Base-by-base conservation (phyloP, 306 rosid genomes). In the Psophocarpus tetragonolobus region DNA sequence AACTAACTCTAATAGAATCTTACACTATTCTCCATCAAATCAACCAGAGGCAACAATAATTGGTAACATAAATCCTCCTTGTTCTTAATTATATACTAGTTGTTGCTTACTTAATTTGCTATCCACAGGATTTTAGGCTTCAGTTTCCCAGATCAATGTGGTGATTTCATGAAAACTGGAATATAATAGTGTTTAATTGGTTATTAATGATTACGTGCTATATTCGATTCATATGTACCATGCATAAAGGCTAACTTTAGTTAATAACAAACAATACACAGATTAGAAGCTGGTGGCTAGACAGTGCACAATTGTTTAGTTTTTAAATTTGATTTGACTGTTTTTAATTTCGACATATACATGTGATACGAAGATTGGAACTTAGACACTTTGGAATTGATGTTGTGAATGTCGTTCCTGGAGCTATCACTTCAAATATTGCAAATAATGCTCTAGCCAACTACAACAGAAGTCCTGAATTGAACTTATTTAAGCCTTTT, bases 391-490 rank as follows among this genome's bases (percentile, higher is more conserved):
- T 89, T 4, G 97, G 97, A 69, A 93, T 93, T 67, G 84, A 90
- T 64, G 97, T 93, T 73, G 87, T 93, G 48, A 86, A 83, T 36
- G 92, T 93, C 58, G 94, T 87, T 57, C 97, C 98, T 3, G 98
- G 98, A 68, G 94, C 86, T 48, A 65, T 91, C 44, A 91, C 45
- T 73, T 93, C 98, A 38, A 93, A 93, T 70, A 65, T 93, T 14
- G 98, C 93, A 74, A 74, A 60, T 47, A 71, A 92, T 32, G 90
- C 82, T 20, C 4, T 85, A 26, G 74, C 86, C 6, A 48, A 32
- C 72, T 93, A 88, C 87, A 76, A 72, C 74, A 77, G 81, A 78
- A 86, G 88, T 89, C 94, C 98, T 1, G 90, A 88, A 54, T 85
- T 88, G 93, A 85, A 80, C 38, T 54, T 91, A 9, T 90, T 85